Base-by-base conservation (phyloP, 257 asterid species). In the Solanum microdontum region DNA sequence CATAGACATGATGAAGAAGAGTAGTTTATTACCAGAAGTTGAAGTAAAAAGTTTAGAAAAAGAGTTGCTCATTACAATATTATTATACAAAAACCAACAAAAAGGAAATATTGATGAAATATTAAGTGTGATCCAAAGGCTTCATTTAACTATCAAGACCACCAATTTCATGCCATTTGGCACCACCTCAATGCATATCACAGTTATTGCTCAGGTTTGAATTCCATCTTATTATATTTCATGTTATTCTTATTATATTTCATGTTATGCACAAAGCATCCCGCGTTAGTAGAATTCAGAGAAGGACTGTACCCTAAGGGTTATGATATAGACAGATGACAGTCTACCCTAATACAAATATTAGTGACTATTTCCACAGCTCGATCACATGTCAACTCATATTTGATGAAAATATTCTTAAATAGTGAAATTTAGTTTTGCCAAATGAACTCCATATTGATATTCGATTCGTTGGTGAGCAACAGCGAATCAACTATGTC, bases 231-330 rank as follows among this genome's bases (percentile, higher is more conserved):
- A 64, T 32, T 62, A 10, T 62, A 62, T 62, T 62, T n/a, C 15
- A 62, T 23, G 69, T 3, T 23, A 60, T 17, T 21, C 11, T 4
- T n/a, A 64, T 32, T 62, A 10, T 62, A 62, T 62, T 62, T n/a
- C 15, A 62, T 23, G 69, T 3, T 23, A 60, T 17, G 62, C 23
- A 51, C 9, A 0, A 51, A 51, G 62, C 3, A 51, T 6, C 1
- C 4, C 1, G 8, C 0, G 1, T 55, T 55, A 6, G 64, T 55
- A 6, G n/a, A 17, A 55, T 55, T 55, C 1, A 2, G 9, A 55
- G 4, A 55, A 19, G 64, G 0, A 1, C 0, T 7, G 4, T 55
- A 55, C 4, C 4, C 11, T 2, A 55, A 19, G 2, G 10, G n/a
- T 55, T 55, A 55, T 19, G 66, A 55, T 19, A 19, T 55, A 55